Percentiles rank a stretch among this genome's conserved stretches.
phyloP scores from a whole-genome alignment of 345 rosid genomes.

The Moricandia moricandioides region DNA sequence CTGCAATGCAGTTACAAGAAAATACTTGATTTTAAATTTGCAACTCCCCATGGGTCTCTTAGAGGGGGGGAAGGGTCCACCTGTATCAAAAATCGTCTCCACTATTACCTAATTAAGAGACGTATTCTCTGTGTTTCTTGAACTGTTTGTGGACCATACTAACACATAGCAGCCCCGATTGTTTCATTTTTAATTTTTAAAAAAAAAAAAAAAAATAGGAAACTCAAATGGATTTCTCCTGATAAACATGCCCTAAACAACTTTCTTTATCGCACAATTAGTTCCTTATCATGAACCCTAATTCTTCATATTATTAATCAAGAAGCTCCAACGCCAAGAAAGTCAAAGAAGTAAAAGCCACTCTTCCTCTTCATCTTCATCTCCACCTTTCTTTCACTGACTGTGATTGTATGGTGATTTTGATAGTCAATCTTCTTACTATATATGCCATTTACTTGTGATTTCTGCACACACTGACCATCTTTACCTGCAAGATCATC shows the following conservation, averaged over 20 bases:
- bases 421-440: constrained; percentile 39
- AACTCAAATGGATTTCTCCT: too few species aligned
- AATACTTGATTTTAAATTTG: too few species aligned
- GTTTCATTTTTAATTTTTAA: too few species aligned
- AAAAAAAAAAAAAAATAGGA: too few species aligned
- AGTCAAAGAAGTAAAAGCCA: constrained; percentile 35
- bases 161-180: too few species aligned
- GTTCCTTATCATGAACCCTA: neutral
- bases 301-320: constrained; percentile 10
- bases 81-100: too few species aligned
- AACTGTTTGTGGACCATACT: too few species aligned
- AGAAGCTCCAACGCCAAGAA: constrained; percentile 38
- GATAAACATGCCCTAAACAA: too few species aligned
- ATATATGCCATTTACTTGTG: constrained; percentile 36
- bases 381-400: constrained; percentile 22
- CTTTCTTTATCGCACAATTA: neutral
- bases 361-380: constrained; percentile 8
- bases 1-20: neutral
- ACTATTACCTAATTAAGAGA: too few species aligned
- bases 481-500: constrained; percentile 30
- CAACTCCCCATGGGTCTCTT: too few species aligned
- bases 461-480: constrained; percentile 39
- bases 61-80: too few species aligned
- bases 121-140: too few species aligned
- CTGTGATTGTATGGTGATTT: constrained; percentile 27